Base-by-base conservation (phyloP, 345 rosid genomes). In the Gossypium bickii region DNA sequence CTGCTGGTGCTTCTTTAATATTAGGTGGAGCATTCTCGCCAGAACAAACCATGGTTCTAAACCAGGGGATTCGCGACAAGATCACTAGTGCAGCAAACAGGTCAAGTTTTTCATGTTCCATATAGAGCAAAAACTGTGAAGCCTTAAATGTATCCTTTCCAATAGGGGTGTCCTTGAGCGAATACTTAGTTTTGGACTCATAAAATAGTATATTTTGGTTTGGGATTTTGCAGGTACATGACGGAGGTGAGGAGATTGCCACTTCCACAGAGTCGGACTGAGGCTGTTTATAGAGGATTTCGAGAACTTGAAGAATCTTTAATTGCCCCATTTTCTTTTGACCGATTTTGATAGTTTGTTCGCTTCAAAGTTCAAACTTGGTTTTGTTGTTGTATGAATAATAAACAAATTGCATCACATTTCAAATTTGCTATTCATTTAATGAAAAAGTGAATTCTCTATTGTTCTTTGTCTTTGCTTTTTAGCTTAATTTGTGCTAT, bases 281-380 rank as follows among this genome's bases (percentile, higher is more conserved):
- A 90, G 81, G 80, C 76, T 8, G 97, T 95, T 48, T 93, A 91
- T 81, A 75, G 84, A 79, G 96, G 97, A 57, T 95, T 91, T 57
- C 86, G 89, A 77, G 93, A 91, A 79, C 95, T 95, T 27, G 99
- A 95, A 80, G 95, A 91, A 80, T 92, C 97, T 78, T 87, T 94
- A 64, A 80, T 87, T 71, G 86, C 85, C 75, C 83, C 92, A 55
- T 87, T 83, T 79, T 82, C 95, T 63, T 86, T 79, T 68, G 79
- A 84, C 61, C 68, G 85, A 69, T 84, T 72, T 82, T 87, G 81
- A 87, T 80, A 72, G 74, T 67, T 80, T 20, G 45, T 64, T 56
- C 67, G 41, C 1, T 34, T 34, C 24, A 9, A 56, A 43, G 56
- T 74, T 38, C 24, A 66, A 47, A 17, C 18, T 80, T 70, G 59